Conservation (phyloP, 202 grass and related monocot genomes). For the Bolboschoenoplectus hybrid region DNA sequence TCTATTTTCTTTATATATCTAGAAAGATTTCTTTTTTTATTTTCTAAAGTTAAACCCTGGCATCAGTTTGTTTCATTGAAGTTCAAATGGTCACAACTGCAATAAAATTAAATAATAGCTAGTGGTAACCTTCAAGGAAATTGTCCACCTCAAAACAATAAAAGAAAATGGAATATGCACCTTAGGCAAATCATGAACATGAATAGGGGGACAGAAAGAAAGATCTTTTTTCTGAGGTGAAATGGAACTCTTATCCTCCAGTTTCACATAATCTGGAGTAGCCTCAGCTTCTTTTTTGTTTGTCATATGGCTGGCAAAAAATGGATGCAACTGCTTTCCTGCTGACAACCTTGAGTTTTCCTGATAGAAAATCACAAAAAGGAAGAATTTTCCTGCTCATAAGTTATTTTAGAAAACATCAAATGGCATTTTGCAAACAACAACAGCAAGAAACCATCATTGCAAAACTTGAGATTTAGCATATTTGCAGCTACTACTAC, state of each 20-base stretch:
- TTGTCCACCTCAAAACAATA: not conserved
- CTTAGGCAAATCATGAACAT: slow-evolving; percentile 60
- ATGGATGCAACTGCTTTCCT: slow-evolving; percentile 86
- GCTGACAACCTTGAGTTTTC: slow-evolving; percentile 78
- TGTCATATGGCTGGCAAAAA: slow-evolving; percentile 64
- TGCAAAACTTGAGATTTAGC: not conserved
- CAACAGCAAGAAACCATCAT: not conserved
- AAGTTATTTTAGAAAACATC: slow-evolving; percentile 11
- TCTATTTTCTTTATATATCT: slow-evolving; percentile 1
- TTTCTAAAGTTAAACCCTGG: slow-evolving; percentile 1
- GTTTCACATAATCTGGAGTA: slow-evolving; percentile 48
- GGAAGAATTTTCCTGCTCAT: not conserved
- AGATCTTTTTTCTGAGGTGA: slow-evolving; percentile 45
- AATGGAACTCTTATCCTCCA: slow-evolving; percentile 38
- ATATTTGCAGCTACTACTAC: not conserved
- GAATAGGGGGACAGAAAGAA: slow-evolving; percentile 66
- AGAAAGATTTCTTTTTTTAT: not conserved
- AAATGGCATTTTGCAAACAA: not conserved
- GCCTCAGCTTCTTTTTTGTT: slow-evolving; percentile 44
- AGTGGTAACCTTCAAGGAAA: not conserved
- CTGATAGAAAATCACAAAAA: slow-evolving; percentile 44
- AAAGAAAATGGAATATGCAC: slow-evolving; percentile 40
- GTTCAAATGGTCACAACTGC: not conserved
- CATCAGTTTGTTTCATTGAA: not conserved
- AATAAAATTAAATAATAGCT: not conserved